These are phyloP conservation scores for Tetraselmis chui DNA, from an alignment of 139 green algal genomes.

Conservation along the genomic window DNA sequence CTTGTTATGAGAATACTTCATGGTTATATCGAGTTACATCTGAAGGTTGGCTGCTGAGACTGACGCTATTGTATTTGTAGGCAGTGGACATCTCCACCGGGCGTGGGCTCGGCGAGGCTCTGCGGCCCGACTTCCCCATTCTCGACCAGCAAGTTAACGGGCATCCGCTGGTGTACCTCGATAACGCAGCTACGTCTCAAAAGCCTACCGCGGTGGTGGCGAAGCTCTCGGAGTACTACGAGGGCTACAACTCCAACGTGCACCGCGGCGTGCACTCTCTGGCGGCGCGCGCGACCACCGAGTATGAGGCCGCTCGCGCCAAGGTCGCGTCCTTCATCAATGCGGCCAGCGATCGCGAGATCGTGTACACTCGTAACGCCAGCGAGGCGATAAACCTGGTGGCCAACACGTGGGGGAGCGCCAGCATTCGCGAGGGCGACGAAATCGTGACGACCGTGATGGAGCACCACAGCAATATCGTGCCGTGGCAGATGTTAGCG, in stretches of 20 bases:
- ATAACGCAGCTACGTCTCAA: conserved; percentile 94
- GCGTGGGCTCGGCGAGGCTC: conserved; percentile 1
- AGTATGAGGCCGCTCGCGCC: conserved; percentile 78
- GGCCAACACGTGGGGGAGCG: conserved; percentile 83
- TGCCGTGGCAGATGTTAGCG: conserved; percentile 94
- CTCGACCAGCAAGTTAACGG: conserved; percentile 79
- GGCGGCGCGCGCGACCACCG: conserved; percentile 60
- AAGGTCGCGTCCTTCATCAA: conserved; percentile 79
- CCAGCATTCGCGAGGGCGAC: conserved; percentile 79
- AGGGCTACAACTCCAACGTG: conserved; percentile 90
- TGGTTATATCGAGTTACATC: too few species aligned
- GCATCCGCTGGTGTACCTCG: conserved; percentile 89
- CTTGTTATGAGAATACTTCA: too few species aligned
- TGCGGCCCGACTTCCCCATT: conserved; percentile 76
- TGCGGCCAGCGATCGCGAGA: conserved; percentile 58
- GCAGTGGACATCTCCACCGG: not conserved
- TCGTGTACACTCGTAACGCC: conserved; percentile 94
- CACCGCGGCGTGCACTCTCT: conserved; percentile 89
- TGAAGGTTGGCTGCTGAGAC: too few species aligned
- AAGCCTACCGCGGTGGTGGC: conserved; percentile 77
- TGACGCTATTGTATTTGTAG: too few species aligned
- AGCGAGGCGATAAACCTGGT: conserved; percentile 97
- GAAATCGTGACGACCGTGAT: conserved; percentile 91
- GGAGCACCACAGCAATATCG: conserved; percentile 97
- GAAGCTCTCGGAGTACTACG: conserved; percentile 79